Base-by-base conservation (phyloP, 805 yeast species). In the Zygosaccharomyces siamensis region DNA sequence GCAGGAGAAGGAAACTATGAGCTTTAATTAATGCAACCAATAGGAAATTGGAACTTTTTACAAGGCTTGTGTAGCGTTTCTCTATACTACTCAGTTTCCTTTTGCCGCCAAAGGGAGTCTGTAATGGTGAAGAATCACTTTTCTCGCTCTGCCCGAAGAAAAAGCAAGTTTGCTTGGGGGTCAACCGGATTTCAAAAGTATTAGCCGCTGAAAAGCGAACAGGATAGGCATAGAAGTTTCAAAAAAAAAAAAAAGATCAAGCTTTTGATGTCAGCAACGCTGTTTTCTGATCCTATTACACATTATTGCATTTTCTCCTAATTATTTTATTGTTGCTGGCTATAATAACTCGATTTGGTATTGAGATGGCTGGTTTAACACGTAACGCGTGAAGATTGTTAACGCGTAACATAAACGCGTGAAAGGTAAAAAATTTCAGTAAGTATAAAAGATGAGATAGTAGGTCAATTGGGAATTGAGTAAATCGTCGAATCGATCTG, bases 361-460 rank as follows among this genome's bases (percentile, higher is more conserved):
- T 41, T 23, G 36, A 24, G 26, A 41, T 41, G 44, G 44, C 44
- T 41, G 44, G 44, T 41, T 41, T 30, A 28, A 30, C 36, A 30
- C 44, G 26, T 12, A 20, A 30, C 32, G 27, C 23, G 27, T n/a
- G n/a, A 41, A 32, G 18, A n/a, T 3, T 31, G 5, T 31, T 31
- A 31, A 31, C 35, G 35, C 35, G 35, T 31, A 14, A 4, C 3
- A 7, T 31, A n/a, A 16, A 31, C 33, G 33, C 33, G 33, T 31
- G n/a, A 31, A 33, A 16, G 18, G 28, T 30, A 26, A 41, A 41
- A 40, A 41, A 14, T 27, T 28, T 30, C 44, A n/a, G 14, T 26
- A 33, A 39, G 23, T 39, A 39, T 39, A 39, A 39, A 39, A 39
- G 32, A 27, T 39, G 32, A 10, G 33, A 26, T 33, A 11, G 20